A percentile compares a stretch with the other conserved stretches of the same genome.
phyloP scores from a whole-genome alignment of 2,329 filamentous ascomycete species.

The Capronia americana region DNA sequence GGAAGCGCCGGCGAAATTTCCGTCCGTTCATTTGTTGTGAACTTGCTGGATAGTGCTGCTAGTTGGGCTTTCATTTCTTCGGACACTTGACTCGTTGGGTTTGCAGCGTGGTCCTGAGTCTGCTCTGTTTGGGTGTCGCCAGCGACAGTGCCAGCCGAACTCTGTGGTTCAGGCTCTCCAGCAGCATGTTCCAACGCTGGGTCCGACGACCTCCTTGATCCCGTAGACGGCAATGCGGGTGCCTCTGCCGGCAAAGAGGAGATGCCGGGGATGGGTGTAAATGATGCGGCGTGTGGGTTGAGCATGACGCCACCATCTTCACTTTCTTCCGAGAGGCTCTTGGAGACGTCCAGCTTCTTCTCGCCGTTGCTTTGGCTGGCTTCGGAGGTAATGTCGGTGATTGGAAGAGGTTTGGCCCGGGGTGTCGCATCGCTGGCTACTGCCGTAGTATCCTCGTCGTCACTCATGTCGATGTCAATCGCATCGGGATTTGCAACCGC shows the following conservation, averaged over 20 bases:
- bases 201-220: background rate
- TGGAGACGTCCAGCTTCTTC: conserved; percentile 9
- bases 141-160: background rate
- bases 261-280: conserved; percentile 6
- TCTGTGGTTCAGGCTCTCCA: background rate
- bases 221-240: conserved; percentile 40
- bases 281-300: conserved; percentile 12
- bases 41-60: conserved; percentile 67
- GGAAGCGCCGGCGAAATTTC: conserved; percentile 62
- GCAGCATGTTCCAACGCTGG: background rate
- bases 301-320: conserved; percentile 37
- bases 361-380: background rate
- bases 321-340: conserved; percentile 28
- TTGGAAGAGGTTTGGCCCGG: background rate
- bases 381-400: background rate
- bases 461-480: conserved; percentile 63
- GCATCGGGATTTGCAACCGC: conserved; percentile 36
- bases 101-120: background rate
- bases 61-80: conserved; percentile 74
- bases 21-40: conserved; percentile 54
- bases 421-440: conserved; percentile 3
- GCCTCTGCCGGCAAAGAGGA: background rate
- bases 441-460: conserved; percentile 51
- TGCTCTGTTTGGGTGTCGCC: background rate
- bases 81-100: conserved; percentile 54